Evolutionary conservation across 2,329 filamentous ascomycete species (phyloP), one percentile per base, ranked within the genome.

Genomic region (Trichocomaceae sp.): DNA sequence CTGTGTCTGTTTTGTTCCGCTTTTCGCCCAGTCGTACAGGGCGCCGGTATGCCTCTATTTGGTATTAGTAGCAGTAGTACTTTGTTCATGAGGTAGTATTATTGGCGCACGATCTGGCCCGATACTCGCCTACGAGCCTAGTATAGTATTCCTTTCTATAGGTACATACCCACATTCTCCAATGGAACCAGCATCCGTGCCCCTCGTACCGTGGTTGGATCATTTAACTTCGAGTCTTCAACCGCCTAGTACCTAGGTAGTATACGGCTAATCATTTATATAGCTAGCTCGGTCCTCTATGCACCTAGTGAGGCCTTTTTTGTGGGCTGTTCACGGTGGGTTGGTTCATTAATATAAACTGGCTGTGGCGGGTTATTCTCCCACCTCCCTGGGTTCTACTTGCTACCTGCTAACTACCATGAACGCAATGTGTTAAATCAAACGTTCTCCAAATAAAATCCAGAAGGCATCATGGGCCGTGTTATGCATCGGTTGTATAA

Each of bases 401-500:
- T 26, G 23, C 3, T 26, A 26, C 26, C 10, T 29, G 2, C 26
- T 8, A 15, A 35, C 9, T 35, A 2, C 9, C 31, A 35, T 8
- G n/a, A n/a, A n/a, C 12, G 15, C 31, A 13, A 35, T 35, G 31
- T 35, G 2, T 35, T 26, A 7, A n/a, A n/a, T 26, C 15, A 29
- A 13, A 35, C 31, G 13, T 10, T 5, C 12, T 15, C 12, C 9
- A 2, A 15, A 15, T 15, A 3, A 35, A 13, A 15, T 35, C 31
- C 23, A 26, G 7, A 29, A 29, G 5, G 10, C 53, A 44, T 45
- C 41, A 71, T 72, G 69, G 63, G 65, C 53, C 70, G 63, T 51
- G 66, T 68, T 46, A 66, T 67, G 49, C 61, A 63, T 33, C 61
- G 70, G 52, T 61, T 74, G 51, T 75, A 75, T 57, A 73, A 73